Conservation (phyloP, 2,329 filamentous ascomycete species). For the Fusarium penzigii region DNA sequence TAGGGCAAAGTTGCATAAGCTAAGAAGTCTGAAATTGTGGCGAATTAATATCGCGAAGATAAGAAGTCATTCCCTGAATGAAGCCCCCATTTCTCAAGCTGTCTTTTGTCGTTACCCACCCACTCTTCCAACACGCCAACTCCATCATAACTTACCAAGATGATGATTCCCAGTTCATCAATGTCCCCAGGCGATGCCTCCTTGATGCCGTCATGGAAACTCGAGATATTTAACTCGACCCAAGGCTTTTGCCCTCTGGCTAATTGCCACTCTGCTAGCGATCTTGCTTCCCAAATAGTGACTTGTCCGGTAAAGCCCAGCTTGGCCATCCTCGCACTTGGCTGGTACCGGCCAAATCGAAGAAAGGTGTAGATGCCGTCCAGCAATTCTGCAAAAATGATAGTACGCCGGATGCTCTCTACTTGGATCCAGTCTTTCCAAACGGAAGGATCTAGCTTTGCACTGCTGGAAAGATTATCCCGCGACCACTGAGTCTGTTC, state of each 20-base stretch:
- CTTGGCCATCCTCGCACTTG: neutral
- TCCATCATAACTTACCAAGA: neutral
- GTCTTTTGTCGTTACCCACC: slow-evolving; percentile 1
- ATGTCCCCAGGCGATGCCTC: slow-evolving; percentile 1
- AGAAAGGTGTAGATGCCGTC: slow-evolving; percentile 4
- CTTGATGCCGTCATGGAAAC: neutral
- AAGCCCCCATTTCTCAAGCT: slow-evolving; percentile 6
- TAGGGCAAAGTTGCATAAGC: no score
- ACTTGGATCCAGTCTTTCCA: slow-evolving; percentile 4
- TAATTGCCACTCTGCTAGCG: slow-evolving; percentile 5
- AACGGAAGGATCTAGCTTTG: neutral
- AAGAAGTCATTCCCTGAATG: no score
- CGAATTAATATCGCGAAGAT: no score
- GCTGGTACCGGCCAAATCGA: slow-evolving; percentile 4
- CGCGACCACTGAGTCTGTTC: no score
- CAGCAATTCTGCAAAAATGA: slow-evolving; percentile 3
- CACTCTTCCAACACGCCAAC: slow-evolving; percentile 9
- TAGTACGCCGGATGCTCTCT: slow-evolving; percentile 7
- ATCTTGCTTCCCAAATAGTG: slow-evolving; percentile 5
- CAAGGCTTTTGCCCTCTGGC: neutral
- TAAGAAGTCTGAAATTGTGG: no score
- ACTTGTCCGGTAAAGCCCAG: slow-evolving; percentile 9
- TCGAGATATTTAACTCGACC: slow-evolving; percentile 3
- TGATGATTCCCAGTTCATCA: slow-evolving; percentile 2
- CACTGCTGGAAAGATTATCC: no score